Conservation (phyloP, 2,329 filamentous ascomycete species). For the Pseudogymnoascus destructans region DNA sequence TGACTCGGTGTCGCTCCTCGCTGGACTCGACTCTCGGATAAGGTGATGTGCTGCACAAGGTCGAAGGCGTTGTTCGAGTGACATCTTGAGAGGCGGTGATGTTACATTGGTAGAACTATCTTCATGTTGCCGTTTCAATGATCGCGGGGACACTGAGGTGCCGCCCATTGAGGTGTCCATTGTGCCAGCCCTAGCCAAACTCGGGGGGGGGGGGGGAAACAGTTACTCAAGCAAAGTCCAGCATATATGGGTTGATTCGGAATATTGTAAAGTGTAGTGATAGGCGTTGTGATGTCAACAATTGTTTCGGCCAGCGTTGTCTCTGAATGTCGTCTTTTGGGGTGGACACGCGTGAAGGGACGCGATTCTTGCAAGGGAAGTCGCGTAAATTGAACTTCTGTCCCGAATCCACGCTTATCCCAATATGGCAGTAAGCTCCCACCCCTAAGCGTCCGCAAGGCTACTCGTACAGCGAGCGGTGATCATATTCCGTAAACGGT, state of each 20-base stretch:
- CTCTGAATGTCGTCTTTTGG: neutral
- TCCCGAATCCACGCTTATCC: neutral
- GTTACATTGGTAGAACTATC: neutral
- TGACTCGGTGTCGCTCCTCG: neutral
- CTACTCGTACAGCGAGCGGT: neutral
- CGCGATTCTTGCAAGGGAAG: neutral
- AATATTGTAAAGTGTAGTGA: neutral
- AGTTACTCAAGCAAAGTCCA: neutral
- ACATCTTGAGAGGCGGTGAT: neutral
- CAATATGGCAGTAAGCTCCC: neutral
- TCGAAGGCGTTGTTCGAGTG: neutral
- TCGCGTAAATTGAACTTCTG: slow-evolving; percentile 1
- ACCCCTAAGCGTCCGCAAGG: neutral
- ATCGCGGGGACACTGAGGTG: neutral
- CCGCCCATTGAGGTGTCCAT: neutral
- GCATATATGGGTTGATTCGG: neutral
- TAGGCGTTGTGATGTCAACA: neutral
- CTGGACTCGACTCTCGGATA: neutral
- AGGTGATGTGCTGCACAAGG: neutral
- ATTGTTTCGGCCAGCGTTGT: neutral
- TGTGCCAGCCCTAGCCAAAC: neutral
- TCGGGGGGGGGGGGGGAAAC: too few species aligned
- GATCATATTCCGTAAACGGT: neutral
- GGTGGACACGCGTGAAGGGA: neutral
- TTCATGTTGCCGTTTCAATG: neutral